A percentile compares a stretch with the other conserved stretches of the same genome.
Evolutionary conservation across 2,329 filamentous ascomycete genomes (phyloP).

Genomic region (Leptodontidium sp.): DNA sequence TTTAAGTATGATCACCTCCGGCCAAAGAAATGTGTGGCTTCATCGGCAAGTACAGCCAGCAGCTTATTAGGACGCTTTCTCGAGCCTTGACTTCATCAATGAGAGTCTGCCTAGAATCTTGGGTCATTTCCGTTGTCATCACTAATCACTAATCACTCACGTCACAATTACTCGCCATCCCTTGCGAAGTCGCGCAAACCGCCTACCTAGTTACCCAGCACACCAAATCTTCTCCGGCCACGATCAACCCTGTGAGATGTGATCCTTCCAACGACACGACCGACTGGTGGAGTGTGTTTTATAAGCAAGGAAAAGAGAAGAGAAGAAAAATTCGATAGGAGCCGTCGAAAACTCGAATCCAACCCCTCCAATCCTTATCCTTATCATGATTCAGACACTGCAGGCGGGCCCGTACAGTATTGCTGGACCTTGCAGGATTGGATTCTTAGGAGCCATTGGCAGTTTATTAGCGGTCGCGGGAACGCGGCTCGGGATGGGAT

Average conservation of each 20-base stretch:
- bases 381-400: background rate
- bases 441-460: background rate
- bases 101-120: background rate
- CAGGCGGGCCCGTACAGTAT: background rate
- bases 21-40: background rate
- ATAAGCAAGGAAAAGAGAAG: background rate
- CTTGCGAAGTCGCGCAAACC: background rate
- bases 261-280: too few species aligned
- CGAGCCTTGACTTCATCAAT: background rate
- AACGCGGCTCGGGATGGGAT: background rate
- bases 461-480: background rate
- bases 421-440: background rate
- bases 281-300: background rate
- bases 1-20: too few species aligned
- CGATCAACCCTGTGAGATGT: constrained; percentile 1
- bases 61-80: too few species aligned
- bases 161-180: background rate
- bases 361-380: constrained; percentile 2
- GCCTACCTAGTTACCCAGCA: too few species aligned
- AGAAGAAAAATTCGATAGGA: constrained; percentile 4
- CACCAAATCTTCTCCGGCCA: background rate
- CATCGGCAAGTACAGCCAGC: background rate
- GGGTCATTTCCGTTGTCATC: constrained; percentile 1
- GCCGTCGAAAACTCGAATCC: background rate
- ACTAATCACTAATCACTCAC: too few species aligned